Percentiles rank a stretch among this genome's conserved stretches.
Conservation (phyloP, 768 basidiomycete species). For the Collybia nuda region DNA sequence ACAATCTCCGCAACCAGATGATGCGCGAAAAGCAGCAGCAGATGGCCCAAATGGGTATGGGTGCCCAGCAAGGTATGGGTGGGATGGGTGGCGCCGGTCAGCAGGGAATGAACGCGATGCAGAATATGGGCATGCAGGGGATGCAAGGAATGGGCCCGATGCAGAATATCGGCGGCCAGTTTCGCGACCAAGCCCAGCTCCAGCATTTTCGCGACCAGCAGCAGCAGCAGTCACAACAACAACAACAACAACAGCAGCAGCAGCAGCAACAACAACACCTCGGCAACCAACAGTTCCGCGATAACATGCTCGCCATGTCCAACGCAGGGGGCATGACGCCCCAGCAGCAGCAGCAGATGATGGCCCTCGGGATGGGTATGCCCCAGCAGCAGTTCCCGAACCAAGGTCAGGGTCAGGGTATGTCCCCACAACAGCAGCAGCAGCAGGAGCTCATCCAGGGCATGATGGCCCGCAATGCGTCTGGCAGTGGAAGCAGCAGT, state of each 20-base stretch:
- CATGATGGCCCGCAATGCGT: conserved; percentile 5
- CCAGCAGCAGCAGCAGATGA: conserved; percentile 6
- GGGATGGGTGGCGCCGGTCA: background rate
- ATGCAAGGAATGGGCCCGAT: background rate
- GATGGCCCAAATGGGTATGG: background rate
- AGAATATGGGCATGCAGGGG: background rate
- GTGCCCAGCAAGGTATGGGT: background rate
- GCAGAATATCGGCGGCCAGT: background rate
- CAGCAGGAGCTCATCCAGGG: conserved; percentile 7
- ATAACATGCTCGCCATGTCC: background rate
- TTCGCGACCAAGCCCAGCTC: background rate
- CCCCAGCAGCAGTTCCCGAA: conserved; percentile 8
- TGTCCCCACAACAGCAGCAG: conserved; percentile 1
- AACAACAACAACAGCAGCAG: conserved; percentile 8
- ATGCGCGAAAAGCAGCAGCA: conserved; percentile 9
- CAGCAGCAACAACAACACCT: conserved; percentile 7
- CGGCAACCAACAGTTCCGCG: conserved; percentile 1
- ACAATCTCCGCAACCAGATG: conserved; percentile 15
- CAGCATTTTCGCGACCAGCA: conserved; percentile 6
- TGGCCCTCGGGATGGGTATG: conserved; percentile 12
- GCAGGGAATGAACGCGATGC: background rate
- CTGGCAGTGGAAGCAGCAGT: background rate
- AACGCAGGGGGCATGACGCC: conserved; percentile 2
- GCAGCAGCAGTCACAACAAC: conserved; percentile 5
- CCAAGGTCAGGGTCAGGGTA: conserved; percentile 1